Evolutionary conservation across 2,329 filamentous ascomycete species (phyloP), one percentile per base, ranked within the genome.

Genomic region (Fusarium multiceps): DNA sequence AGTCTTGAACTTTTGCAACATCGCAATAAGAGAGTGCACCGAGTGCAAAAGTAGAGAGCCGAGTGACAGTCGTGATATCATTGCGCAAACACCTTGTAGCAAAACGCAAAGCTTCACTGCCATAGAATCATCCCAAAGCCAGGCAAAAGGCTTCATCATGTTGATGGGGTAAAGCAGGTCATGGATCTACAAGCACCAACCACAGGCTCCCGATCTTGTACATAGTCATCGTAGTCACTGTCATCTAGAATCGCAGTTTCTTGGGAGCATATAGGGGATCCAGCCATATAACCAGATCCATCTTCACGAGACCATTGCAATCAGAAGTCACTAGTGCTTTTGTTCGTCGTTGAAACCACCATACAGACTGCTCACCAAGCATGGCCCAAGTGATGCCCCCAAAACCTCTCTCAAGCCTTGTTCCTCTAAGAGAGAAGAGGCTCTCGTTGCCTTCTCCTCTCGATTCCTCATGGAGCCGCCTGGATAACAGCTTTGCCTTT

Each of bases 271-370:
- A n/a, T 14, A n/a, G 13, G 20, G 32, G n/a, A 37, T 6, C 2
- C 18, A 40, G 18, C n/a, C 49, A 66, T 67, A 66, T 57, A 66
- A 67, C 4, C n/a, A 57, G 34, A 54, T 62, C 42, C 6, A 14
- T 43, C 30, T 54, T 61, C 32, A 25, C 20, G 10, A 6, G 20
- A 53, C 46, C 20, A 11, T 34, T 23, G 7, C 13, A 16, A 21
- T 14, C 27, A n/a, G 13, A 10, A 2, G 12, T 30, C 42, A 27
- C 8, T 46, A 45, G 7, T 4, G 23, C 21, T 28, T 32, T 14
- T 8, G 13, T 32, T 32, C 13, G 30, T 32, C 13, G 30, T 14
- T 14, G 7, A 32, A 32, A 14, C 30, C 13, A 7, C 30, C 30
- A 14, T 32, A 21, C 20, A 12, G 5, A 11, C 3, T 18, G 18